Base-by-base conservation (phyloP, 768 basidiomycete genomes). In the Termitomyces sp. region DNA sequence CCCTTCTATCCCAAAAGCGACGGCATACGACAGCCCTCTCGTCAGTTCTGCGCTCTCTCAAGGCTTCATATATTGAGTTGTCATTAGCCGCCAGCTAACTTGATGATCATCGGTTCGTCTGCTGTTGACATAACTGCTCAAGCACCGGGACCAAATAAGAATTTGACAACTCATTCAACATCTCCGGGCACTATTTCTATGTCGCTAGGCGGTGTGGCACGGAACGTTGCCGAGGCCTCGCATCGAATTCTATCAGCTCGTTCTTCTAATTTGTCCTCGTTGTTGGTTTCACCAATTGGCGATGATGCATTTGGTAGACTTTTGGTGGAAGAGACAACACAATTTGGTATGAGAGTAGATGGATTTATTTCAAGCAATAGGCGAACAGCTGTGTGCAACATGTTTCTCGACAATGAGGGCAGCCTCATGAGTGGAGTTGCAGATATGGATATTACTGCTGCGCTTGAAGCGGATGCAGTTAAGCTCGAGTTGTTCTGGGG, bases 151-250 rank as follows among this genome's bases (percentile, higher is more conserved):
- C 69, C 76, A 25, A 68, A 70, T 37, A 66, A 79, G 38, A 71
- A 76, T n/a, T 72, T 80, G 20, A 71, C 69, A 8, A 63, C 56
- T 12, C 80, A 86, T 59, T 91, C 94, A 0, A 98, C 96, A 0
- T 82, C 82, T 11, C 94, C 94, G 0, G 97, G 97, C 10, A 77
- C 71, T 12, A 85, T 98, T 31, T 76, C 79, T 15, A 62, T 96
- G 43, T 82, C 89, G 0, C 76, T 92, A 5, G 96, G 96, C 1
- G 96, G 96, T 34, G 96, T 99, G 14, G 95, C 85, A 0, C 87
- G 96, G n/a, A 99, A 99, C 71, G 85, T 99, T 47, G 91, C 96
- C 2, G 95, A 98, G 72, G 92, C 94, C 1, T 83, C 94, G 6
- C 87, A 92, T 70, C 85, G 91, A 34, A 72, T 89, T 5, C 70